These are phyloP conservation scores for Gossypium gossypioides DNA, from an alignment of 441 rosid genomes.

Conservation along the genomic window DNA sequence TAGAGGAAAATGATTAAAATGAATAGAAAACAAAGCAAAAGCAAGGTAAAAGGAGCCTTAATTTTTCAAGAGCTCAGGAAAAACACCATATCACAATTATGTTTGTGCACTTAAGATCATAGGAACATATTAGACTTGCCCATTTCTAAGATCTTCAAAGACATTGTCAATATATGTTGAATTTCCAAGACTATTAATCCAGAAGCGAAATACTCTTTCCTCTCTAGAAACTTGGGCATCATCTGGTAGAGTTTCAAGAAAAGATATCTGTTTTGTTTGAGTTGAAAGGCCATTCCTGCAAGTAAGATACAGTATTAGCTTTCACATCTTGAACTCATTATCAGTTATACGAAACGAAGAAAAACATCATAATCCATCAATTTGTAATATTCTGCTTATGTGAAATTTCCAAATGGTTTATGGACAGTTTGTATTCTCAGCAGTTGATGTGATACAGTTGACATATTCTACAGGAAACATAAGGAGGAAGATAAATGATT, in stretches of 20 bases:
- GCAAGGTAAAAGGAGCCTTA: not conserved
- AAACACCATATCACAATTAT: not conserved
- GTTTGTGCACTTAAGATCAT: no score
- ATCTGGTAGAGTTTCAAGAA: conserved; percentile 53
- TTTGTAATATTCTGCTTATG: not conserved
- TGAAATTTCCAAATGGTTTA: not conserved
- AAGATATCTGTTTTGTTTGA: conserved; percentile 50
- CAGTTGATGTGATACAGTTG: not conserved
- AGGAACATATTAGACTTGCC: conserved; percentile 28
- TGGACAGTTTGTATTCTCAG: not conserved
- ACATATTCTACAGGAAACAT: not conserved
- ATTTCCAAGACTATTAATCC: conserved; percentile 72
- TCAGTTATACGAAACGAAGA: not conserved
- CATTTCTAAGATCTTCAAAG: conserved; percentile 71
- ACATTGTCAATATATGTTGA: conserved; percentile 45
- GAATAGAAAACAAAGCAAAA: no score
- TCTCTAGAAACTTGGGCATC: conserved; percentile 65
- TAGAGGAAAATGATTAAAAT: no score
- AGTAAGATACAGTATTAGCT: conserved; percentile 9
- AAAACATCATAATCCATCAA: not conserved
- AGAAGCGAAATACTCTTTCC: conserved; percentile 68
- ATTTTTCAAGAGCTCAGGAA: not conserved
- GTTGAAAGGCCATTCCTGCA: conserved; percentile 65
- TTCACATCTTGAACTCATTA: conserved; percentile 1
- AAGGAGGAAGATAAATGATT: not conserved